Evolutionary conservation across 2,329 filamentous ascomycete species (phyloP), one percentile per base, ranked within the genome.

Genomic region (Fusarium circinatum): DNA sequence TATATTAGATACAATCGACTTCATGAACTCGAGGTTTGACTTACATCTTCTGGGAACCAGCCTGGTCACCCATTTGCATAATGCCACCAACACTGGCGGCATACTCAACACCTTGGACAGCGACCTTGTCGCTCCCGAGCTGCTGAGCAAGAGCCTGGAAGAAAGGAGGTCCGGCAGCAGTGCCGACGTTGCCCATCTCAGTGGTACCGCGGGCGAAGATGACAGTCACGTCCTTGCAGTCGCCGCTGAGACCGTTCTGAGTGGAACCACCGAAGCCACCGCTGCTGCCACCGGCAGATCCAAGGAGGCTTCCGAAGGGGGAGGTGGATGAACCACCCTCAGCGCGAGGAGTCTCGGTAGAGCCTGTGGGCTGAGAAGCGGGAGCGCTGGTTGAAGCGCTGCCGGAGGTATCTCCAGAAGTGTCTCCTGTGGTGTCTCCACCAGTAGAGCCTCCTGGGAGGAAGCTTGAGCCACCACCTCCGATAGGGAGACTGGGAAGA

Each of bases 171-270:
- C 88, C 88, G 5, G 85, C 82, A 11, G 85, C 68, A 30, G 75
- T 76, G 28, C 88, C 88, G 56, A 90, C 85, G 73, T 88, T 89
- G 45, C 87, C 87, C 3, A 70, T 41, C 78, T 89, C 87, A 11
- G 83, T 85, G 8, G 88, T 89, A 14, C 88, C 88, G 24, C 88
- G 85, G n/a, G 88, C 88, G 73, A 87, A 90, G 74, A 90, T 85
- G 58, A 90, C 79, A 13, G 87, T 89, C 69, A 87, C 83, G 38
- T 68, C 71, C 62, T 78, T 78, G 71, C 76, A 78, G 12, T 56
- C 75, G 14, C 76, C 76, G 6, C 51, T 64, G 55, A 78, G 76
- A 5, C 68, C 76, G 66, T 78, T 78, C 65, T 71, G 74, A 3
- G 75, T 76, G n/a, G 64, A 70, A 52, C 75, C 57, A 8, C 64